phyloP scores from a whole-genome alignment of 495 filamentous ascomycete genomes.

The Neurospora sp. region DNA sequence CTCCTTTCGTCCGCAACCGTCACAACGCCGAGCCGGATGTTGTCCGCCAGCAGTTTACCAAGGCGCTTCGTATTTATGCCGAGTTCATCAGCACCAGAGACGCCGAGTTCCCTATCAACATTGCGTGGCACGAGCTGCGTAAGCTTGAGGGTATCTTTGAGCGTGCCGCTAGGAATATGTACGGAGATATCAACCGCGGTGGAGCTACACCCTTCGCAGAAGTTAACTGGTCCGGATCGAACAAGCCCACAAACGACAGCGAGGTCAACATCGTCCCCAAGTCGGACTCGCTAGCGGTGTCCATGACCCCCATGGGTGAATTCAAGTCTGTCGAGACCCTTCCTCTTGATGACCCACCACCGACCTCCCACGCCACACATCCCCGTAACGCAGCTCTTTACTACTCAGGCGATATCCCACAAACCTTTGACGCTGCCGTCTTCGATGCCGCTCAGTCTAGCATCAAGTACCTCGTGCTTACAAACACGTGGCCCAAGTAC shows the following conservation, averaged over 20 bases:
- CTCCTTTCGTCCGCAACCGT: constrained; percentile 11
- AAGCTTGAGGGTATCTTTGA: constrained; percentile 24
- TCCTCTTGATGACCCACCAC: not conserved
- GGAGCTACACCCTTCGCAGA: constrained; percentile 16
- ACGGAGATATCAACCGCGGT: constrained; percentile 5
- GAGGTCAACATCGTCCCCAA: constrained; percentile 10
- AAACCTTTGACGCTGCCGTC: constrained; percentile 38
- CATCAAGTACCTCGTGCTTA: constrained; percentile 60
- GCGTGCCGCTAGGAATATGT: constrained; percentile 16
- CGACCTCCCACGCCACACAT: not conserved
- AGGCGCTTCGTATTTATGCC: constrained; percentile 47
- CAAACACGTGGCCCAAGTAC: constrained; percentile 63
- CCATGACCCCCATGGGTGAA: not conserved
- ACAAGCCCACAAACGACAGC: not conserved
- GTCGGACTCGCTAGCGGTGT: not conserved
- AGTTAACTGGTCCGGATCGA: constrained; percentile 2
- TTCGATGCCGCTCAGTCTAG: constrained; percentile 52
- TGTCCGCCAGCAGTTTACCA: constrained; percentile 35
- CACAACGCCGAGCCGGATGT: constrained; percentile 8
- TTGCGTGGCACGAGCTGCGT: constrained; percentile 28
- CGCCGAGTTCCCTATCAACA: constrained; percentile 56
- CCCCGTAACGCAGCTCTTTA: not conserved
- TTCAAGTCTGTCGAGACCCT: not conserved
- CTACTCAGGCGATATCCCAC: constrained; percentile 33
- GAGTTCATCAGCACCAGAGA: constrained; percentile 44